Evolutionary conservation across 352 stramenopile genomes (phyloP), one percentile per base, ranked within the genome.

Genomic region (Thalassiosira mediterranea): DNA sequence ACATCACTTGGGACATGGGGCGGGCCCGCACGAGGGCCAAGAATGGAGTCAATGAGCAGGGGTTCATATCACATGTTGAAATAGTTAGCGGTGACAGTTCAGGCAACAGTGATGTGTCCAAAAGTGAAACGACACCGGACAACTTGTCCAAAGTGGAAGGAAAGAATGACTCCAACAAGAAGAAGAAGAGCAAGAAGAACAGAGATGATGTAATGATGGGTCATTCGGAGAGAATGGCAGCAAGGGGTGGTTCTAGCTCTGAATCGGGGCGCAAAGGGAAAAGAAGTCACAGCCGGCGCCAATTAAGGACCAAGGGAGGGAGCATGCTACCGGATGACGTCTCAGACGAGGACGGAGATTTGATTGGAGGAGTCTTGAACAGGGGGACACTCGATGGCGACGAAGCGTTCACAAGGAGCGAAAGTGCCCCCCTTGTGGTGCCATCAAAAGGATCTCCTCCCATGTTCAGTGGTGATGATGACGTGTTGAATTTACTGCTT

Each of bases 1-100:
- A 72, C 40, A 32, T 72, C 19, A 72, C 63, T 4, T 72, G 63
- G 63, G 63, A 72, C 52, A 72, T 72, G 63, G 63, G 63, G 3
- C 51, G 63, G 19, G 52, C 51, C 2, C 37, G 52, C 3, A 72
- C 57, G 52, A 49, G 51, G 31, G 32, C 42, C 38, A 58, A 26
- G 10, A 26, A 32, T 23, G 25, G 46, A 47, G 40, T 10, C 34
- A 56, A 28, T 34, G 11, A 40, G n/a, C 37, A 62, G 37, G 63
- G 51, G 0, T 72, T 58, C 38, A 5, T 64, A 19, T 64, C 63
- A 25, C 34, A 64, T 21, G 56, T 72, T 52, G 40, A 72, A 32
- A 72, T 72, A 59, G 52, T 72, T 34, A 13, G 62, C 28, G 25
- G 21, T 0, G 62, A 58, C 23, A 1, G 37, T 38, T 28, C 47